Percentiles rank a stretch among this genome's conserved stretches.
Conservation (phyloP, 2,329 filamentous ascomycete species). For the Aspergillus tubingensis region DNA sequence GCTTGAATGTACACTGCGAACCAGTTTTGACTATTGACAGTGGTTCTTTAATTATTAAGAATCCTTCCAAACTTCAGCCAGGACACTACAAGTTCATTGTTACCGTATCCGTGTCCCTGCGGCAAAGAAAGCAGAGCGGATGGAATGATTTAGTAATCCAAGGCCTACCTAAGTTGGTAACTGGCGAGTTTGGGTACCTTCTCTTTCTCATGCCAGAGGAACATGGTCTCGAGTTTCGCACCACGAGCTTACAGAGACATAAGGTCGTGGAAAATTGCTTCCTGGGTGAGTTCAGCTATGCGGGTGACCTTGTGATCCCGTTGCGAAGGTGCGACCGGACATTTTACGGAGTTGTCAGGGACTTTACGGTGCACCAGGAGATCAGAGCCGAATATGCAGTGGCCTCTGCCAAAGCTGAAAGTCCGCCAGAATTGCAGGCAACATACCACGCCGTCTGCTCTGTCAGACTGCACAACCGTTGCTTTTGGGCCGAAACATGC, state of each 20-base stretch:
- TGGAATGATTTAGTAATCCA: slow-evolving; percentile 33
- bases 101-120: slow-evolving; percentile 19
- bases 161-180: slow-evolving; percentile 30
- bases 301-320: slow-evolving; percentile 27
- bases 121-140: slow-evolving; percentile 20
- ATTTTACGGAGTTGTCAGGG: slow-evolving; percentile 33
- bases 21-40: slow-evolving; percentile 20
- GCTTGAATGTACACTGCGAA: slow-evolving; percentile 5
- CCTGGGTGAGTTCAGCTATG: slow-evolving; percentile 30
- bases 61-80: slow-evolving; percentile 12
- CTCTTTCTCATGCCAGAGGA: slow-evolving; percentile 31
- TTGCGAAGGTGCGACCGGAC: slow-evolving; percentile 29
- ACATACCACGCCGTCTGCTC: slow-evolving; percentile 34
- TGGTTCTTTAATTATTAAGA: slow-evolving; percentile 23
- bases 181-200: slow-evolving; percentile 29
- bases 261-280: slow-evolving; percentile 32
- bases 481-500: slow-evolving; percentile 35
- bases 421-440: slow-evolving; percentile 17
- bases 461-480: slow-evolving; percentile 29
- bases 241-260: slow-evolving; percentile 27
- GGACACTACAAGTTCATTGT: slow-evolving; percentile 27
- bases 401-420: slow-evolving; percentile 8
- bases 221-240: slow-evolving; percentile 34
- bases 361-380: slow-evolving; percentile 32
- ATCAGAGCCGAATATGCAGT: slow-evolving; percentile 15